Percentiles rank a stretch among this genome's conserved stretches.
These are phyloP conservation scores for Boletellus emodensis DNA, from an alignment of 768 basidiomycete species.

Conservation along the genomic window DNA sequence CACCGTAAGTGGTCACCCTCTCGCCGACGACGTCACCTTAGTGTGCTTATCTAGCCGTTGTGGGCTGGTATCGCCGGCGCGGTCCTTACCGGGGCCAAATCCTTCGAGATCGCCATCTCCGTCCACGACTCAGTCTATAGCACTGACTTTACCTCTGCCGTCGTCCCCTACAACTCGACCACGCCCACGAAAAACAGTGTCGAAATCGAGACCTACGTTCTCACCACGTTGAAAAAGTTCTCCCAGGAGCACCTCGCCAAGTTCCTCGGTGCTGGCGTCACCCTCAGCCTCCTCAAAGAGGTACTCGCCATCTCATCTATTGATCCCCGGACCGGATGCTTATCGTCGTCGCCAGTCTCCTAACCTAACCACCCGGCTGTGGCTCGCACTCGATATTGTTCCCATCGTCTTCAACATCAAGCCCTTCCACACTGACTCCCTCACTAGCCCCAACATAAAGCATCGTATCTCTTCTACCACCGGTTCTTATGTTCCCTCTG, in stretches of 20 bases:
- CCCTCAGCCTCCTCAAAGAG: conserved; percentile 65
- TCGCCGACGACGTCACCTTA: conserved; percentile 2
- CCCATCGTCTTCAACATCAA: conserved; percentile 87
- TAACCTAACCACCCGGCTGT: conserved; percentile 80
- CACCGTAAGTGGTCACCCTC: conserved; percentile 45
- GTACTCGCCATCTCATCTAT: conserved; percentile 32
- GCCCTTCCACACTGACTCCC: conserved; percentile 72
- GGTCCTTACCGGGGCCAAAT: conserved; percentile 52
- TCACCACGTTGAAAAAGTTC: conserved; percentile 67
- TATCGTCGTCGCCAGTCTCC: conserved; percentile 47
- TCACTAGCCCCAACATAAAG: conserved; percentile 75
- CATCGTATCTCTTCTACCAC: conserved; percentile 79
- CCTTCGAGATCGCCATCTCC: conserved; percentile 71
- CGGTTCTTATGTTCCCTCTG: conserved; percentile 74
- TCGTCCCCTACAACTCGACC: conserved; percentile 48
- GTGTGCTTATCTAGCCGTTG: conserved; percentile 59
- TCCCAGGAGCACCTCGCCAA: conserved; percentile 77
- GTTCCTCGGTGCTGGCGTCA: conserved; percentile 81
- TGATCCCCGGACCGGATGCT: conserved; percentile 13
- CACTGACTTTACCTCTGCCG: conserved; percentile 67
- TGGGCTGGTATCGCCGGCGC: conserved; percentile 78
- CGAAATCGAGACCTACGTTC: conserved; percentile 59
- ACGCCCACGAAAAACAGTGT: conserved; percentile 53
- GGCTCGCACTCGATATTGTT: conserved; percentile 80
- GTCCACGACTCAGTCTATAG: conserved; percentile 84